Percentiles rank a stretch among this genome's conserved stretches.
phyloP scores from a whole-genome alignment of 495 filamentous ascomycete genomes.

The Penicillium argentinense region DNA sequence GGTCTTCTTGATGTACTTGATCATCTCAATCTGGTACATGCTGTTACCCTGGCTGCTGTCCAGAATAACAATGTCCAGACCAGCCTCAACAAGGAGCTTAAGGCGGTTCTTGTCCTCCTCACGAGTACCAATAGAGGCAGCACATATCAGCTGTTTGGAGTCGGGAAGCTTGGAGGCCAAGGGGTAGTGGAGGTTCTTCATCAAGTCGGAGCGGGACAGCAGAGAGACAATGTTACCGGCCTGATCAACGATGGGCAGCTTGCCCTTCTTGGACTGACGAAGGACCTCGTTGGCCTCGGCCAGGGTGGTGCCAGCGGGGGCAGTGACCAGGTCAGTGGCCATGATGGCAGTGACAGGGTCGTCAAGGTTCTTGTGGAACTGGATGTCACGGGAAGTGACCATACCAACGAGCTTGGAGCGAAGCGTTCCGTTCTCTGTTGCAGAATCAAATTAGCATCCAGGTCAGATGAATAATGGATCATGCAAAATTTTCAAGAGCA shows the following conservation, averaged over 20 bases:
- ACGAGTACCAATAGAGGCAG: conserved; percentile 91
- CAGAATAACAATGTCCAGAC: conserved; percentile 91
- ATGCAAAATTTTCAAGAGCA: conserved; percentile 7
- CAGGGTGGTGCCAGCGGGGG: conserved; percentile 78
- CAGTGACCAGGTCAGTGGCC: conserved; percentile 93
- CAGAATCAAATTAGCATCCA: conserved; percentile 25
- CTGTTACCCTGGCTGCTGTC: conserved; percentile 97
- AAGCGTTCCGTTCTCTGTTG: conserved; percentile 82
- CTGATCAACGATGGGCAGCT: conserved; percentile 91
- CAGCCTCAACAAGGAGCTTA: conserved; percentile 87
- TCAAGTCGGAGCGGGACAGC: conserved; percentile 94
- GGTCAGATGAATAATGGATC: conserved; percentile 26
- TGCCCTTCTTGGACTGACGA: conserved; percentile 96
- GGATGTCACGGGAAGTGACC: conserved; percentile 95
- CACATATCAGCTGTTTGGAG: conserved; percentile 96
- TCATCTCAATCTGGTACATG: conserved; percentile 96
- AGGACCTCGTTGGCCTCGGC: conserved; percentile 91
- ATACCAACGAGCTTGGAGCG: conserved; percentile 95
- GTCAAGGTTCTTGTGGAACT: conserved; percentile 73
- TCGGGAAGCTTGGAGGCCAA: conserved; percentile 94
- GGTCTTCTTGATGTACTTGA: conserved; percentile 87
- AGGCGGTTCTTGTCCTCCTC: conserved; percentile 86
- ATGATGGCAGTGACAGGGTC: conserved; percentile 87
- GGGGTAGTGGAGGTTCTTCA: conserved; percentile 98
- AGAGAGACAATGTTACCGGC: conserved; percentile 87